These are phyloP conservation scores for Elsinoe fawcettii DNA, from an alignment of 2,329 filamentous ascomycete species.

Conservation along the genomic window DNA sequence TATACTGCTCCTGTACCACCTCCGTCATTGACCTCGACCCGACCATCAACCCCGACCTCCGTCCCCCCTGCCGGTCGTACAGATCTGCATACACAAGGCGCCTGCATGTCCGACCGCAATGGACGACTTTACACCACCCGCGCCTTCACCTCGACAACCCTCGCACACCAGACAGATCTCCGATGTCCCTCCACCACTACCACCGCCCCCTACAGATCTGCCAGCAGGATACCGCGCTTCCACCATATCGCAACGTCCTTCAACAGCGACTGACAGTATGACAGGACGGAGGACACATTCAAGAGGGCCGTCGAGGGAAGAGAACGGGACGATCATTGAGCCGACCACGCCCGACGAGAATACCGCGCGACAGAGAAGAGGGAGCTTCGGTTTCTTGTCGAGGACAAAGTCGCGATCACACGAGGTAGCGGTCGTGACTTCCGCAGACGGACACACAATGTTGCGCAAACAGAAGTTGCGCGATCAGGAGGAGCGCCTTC, in stretches of 20 bases:
- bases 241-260: constrained; percentile 11
- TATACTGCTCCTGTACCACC: background rate
- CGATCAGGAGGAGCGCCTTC: constrained; percentile 44
- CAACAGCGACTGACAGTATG: constrained; percentile 14
- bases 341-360: constrained; percentile 3
- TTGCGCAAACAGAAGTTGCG: constrained; percentile 35
- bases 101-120: constrained; percentile 6
- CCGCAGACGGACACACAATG: constrained; percentile 21
- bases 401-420: constrained; percentile 17
- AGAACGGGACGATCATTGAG: constrained; percentile 1
- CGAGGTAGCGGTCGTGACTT: constrained; percentile 17
- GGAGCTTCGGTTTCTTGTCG: constrained; percentile 18
- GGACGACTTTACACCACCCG: constrained; percentile 16
- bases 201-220: constrained; percentile 13
- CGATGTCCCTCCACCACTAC: constrained; percentile 15
- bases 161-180: constrained; percentile 7
- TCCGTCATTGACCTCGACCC: constrained; percentile 1
- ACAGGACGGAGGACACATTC: constrained; percentile 13
- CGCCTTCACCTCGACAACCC: constrained; percentile 1
- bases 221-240: constrained; percentile 13
- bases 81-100: background rate
- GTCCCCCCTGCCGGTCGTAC: background rate
- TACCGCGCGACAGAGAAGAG: background rate
- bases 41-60: constrained; percentile 11
- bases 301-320: constrained; percentile 10